phyloP scores from a whole-genome alignment of 2,329 filamentous ascomycete genomes.

The Trichoderma gracile region DNA sequence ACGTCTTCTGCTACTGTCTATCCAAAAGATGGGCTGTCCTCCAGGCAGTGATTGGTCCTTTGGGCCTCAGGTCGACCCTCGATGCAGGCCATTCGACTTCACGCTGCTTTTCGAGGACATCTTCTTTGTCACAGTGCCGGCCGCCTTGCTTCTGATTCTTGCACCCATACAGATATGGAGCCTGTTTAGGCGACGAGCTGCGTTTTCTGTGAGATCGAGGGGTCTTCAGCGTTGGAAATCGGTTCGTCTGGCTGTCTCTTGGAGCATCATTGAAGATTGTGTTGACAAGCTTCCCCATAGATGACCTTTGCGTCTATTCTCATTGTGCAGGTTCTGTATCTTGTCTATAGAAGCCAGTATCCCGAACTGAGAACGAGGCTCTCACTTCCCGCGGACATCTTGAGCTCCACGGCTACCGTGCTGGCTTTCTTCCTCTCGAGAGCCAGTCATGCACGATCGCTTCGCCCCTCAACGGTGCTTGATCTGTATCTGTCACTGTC shows the following conservation, averaged over 20 bases:
- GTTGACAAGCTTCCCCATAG: constrained; percentile 16
- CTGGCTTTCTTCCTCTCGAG: constrained; percentile 28
- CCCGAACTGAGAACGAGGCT: constrained; percentile 19
- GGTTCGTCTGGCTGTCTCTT: background rate
- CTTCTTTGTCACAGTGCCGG: constrained; percentile 31
- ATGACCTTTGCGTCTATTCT: constrained; percentile 23
- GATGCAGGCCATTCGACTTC: constrained; percentile 35
- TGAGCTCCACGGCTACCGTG: constrained; percentile 27
- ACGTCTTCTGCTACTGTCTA: background rate
- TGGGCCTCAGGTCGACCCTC: constrained; percentile 30
- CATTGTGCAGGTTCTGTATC: constrained; percentile 27
- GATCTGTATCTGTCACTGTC: constrained; percentile 30
- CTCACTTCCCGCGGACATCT: constrained; percentile 31
- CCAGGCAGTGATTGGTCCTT: constrained; percentile 28
- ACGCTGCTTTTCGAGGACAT: constrained; percentile 35
- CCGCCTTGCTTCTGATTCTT: constrained; percentile 29
- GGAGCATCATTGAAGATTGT: background rate
- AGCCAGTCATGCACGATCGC: constrained; percentile 30
- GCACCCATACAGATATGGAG: constrained; percentile 16
- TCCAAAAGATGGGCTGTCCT: constrained; percentile 8
- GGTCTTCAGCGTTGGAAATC: constrained; percentile 11
- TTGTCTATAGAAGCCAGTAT: constrained; percentile 27
- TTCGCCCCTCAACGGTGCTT: constrained; percentile 33
- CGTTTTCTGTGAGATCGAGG: constrained; percentile 10
- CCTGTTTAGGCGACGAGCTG: constrained; percentile 19